Base-by-base conservation (phyloP, 768 basidiomycete genomes). In the Mycena sanguinolenta region DNA sequence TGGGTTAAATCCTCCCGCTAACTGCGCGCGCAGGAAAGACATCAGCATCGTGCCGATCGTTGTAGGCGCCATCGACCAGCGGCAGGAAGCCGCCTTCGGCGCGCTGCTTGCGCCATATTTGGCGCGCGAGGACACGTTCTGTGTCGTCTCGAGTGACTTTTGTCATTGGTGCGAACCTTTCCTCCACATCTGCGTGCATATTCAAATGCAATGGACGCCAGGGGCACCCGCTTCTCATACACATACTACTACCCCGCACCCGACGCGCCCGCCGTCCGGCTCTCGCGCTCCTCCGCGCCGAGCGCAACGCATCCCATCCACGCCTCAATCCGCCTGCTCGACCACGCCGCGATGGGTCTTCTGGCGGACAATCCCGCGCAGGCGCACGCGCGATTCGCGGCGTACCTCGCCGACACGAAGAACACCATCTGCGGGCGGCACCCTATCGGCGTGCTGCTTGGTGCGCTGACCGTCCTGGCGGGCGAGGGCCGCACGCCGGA, bases 371-470 rank as follows among this genome's bases (percentile, higher is more conserved):
- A 90, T 7, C 85, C 89, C 34, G 88, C 78, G 10, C 79, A 84
- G 30, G 89, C 92, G 0, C 94, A 95, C 74, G 70, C 71, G 4
- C 78, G 83, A 25, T 97, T 96, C 76, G 83, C 88, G 2, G 82
- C 84, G 8, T 96, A 96, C 78, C 86, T 95, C 2, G 77, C 82
- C 16, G 82, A 84, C 67, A 97, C 95, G 38, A 89, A 92, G 82
- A 99, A 99, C 82, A 99, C 98, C 0, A 98, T 99, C 53, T 99
- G 98, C 77, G 98, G 98, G 4, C 86, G 98, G 44, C 96, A 98
- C 75, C 96, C 98, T 1, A 98, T 99, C 60, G 95, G 96, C 0
- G 94, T 99, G 6, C 83, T 99, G 2, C 84, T 99, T 19, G 94
- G 94, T 0, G 92, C 95, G 9, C 79, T 98, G 58, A 75, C 89